These are phyloP conservation scores for Metschnikowia peoriensis DNA, from an alignment of 805 yeast species.

Conservation along the genomic window DNA sequence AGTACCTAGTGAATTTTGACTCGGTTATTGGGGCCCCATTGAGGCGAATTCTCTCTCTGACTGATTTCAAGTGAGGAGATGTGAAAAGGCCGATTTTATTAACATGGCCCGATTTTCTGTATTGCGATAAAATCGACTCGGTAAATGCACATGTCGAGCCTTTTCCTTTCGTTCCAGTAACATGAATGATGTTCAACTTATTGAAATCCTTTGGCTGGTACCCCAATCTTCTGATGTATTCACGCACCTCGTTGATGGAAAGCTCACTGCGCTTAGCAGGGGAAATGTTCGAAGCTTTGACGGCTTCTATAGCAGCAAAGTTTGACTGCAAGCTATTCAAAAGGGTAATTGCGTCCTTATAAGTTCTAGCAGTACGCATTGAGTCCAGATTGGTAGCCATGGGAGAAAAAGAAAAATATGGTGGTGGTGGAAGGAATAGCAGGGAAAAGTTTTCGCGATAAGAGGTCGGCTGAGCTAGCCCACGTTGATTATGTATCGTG, in stretches of 20 bases:
- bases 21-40: slow-evolving; percentile 84
- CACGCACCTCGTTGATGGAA: slow-evolving; percentile 77
- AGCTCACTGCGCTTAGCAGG: slow-evolving; percentile 53
- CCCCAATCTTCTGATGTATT: slow-evolving; percentile 39
- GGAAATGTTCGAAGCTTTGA: slow-evolving; percentile 59
- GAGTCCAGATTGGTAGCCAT: slow-evolving; percentile 12
- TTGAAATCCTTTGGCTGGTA: slow-evolving; percentile 62
- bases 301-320: slow-evolving; percentile 83
- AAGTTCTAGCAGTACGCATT: slow-evolving; percentile 23
- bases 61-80: slow-evolving; percentile 92
- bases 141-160: slow-evolving; percentile 97
- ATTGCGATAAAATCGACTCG: slow-evolving; percentile 73
- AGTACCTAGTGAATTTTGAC: slow-evolving; percentile 75
- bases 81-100: slow-evolving; percentile 87
- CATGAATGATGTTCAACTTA: slow-evolving; percentile 76
- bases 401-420: not conserved
- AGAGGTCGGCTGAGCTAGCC: not conserved
- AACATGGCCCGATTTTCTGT: slow-evolving; percentile 38
- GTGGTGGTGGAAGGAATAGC: not conserved
- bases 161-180: slow-evolving; percentile 98
- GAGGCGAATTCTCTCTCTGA: slow-evolving; percentile 86
- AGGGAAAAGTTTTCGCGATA: slow-evolving; percentile 4
- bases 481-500: not conserved
- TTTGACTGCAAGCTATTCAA: slow-evolving; percentile 89
- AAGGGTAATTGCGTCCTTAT: slow-evolving; percentile 76